A percentile compares a stretch with the other conserved stretches of the same genome.
These are phyloP conservation scores for Candida broadrunensis DNA, from an alignment of 805 yeast species.

Conservation along the genomic window DNA sequence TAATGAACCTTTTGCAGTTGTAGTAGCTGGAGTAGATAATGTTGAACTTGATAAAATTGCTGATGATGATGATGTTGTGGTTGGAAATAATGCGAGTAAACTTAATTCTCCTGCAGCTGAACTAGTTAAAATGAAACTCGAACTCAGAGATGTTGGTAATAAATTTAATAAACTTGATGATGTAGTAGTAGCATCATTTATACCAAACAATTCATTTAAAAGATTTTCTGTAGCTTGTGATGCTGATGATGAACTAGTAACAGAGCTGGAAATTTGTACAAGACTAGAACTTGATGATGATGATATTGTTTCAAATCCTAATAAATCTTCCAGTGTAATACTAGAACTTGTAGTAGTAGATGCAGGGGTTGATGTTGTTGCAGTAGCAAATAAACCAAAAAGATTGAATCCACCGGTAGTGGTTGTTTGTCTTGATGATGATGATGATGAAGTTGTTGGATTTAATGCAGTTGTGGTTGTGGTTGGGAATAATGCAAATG, in stretches of 20 bases:
- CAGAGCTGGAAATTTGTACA: not conserved
- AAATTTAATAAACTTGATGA: not conserved
- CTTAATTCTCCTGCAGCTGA: too few species aligned
- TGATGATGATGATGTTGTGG: not conserved
- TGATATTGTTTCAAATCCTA: slow-evolving; percentile 1
- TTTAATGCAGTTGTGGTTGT: slow-evolving; percentile 1
- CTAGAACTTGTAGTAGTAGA: slow-evolving; percentile 1
- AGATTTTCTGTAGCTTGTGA: not conserved
- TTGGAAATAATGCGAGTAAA: not conserved
- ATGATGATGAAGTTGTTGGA: not conserved
- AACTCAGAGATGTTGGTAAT: too few species aligned
- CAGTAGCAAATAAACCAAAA: slow-evolving; percentile 1
- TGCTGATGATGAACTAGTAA: not conserved
- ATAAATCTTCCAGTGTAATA: slow-evolving; percentile 4
- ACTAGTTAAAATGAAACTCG: too few species aligned
- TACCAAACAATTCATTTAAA: too few species aligned
- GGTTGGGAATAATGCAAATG: slow-evolving; percentile 1
- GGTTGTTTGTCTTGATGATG: not conserved
- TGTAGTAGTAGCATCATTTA: not conserved
- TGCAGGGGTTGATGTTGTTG: not conserved
- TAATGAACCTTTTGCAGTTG: not conserved
- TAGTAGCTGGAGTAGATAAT: not conserved
- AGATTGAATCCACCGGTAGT: not conserved
- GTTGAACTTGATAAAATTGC: too few species aligned
- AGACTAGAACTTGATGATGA: not conserved